These are phyloP conservation scores for Akanthomyces muscarius DNA, from an alignment of 2,329 filamentous ascomycete genomes.

Conservation along the genomic window DNA sequence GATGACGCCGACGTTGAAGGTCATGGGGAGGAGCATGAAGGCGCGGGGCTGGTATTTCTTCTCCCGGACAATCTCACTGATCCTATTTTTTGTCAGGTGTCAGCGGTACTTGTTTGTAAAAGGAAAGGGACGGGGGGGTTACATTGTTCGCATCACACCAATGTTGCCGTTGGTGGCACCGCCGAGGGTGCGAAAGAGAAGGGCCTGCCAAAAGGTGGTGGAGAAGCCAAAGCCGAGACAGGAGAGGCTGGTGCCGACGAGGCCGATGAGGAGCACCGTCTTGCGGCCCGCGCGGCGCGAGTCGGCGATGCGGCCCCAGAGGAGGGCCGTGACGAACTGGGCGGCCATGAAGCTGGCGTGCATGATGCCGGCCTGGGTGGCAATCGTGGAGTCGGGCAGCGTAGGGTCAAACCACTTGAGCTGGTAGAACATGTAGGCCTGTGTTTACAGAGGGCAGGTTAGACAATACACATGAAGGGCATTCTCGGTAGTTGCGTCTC, in stretches of 20 bases:
- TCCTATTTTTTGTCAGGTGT: conserved; percentile 25
- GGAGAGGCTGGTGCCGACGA: conserved; percentile 57
- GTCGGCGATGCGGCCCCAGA: conserved; percentile 73
- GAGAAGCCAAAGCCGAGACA: conserved; percentile 61
- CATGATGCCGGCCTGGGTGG: conserved; percentile 72
- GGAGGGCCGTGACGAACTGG: conserved; percentile 76
- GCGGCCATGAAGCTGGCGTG: conserved; percentile 76
- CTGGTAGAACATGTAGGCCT: conserved; percentile 84
- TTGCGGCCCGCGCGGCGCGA: conserved; percentile 66
- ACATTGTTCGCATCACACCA: conserved; percentile 72
- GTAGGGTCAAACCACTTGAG: conserved; percentile 67
- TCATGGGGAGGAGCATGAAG: conserved; percentile 72
- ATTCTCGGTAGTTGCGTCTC: too few relatives aligned
- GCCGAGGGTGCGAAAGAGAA: conserved; percentile 64
- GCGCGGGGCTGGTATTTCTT: conserved; percentile 63
- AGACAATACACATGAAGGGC: too few relatives aligned
- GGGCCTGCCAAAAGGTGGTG: conserved; percentile 64
- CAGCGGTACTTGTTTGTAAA: too few relatives aligned
- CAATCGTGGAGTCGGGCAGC: conserved; percentile 60
- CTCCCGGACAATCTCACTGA: conserved; percentile 66
- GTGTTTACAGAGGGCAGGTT: conserved; percentile 13
- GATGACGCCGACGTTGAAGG: conserved; percentile 69
- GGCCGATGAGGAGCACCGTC: conserved; percentile 70
- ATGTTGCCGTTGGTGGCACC: conserved; percentile 71
- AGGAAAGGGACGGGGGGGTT: too few relatives aligned